Evolutionary conservation across 2,329 filamentous ascomycete species (phyloP), one percentile per base, ranked within the genome.

Genomic region (Plenodomus lindquistii): DNA sequence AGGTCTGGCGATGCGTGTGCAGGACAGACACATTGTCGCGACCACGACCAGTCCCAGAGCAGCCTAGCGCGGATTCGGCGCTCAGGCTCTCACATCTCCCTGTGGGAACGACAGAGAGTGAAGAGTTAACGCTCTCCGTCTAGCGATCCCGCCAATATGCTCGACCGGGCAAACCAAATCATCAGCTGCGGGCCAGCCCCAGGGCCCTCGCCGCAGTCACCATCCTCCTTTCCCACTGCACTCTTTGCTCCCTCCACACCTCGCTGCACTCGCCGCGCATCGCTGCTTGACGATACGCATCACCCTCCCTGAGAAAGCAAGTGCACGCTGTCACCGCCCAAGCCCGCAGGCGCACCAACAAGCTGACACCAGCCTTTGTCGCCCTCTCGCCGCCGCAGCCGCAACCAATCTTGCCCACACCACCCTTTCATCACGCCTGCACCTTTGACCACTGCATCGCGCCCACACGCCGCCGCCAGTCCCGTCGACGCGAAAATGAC

Each of bases 401-500:
- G 35, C 35, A 17, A 20, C 35, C 35, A 20, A 5, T 16, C 16
- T 20, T 9, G 7, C 16, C 16, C 16, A 4, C 6, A 5, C 8
- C 35, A 11, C 4, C 35, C 18, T 9, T 20, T 4, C 16, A 17
- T 16, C 16, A 9, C 35, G 6, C 6, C 27, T 31, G 27, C 35
- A 18, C 35, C 18, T 18, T 20, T 16, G 27, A 17, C 35, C 35
- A 18, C 35, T 37, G 16, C 35, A 18, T 37, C 35, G 35, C 18
- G 35, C 8, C 35, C 16, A 8, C 35, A 37, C 35, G 35, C 35
- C 35, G 35, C 35, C 18, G 34, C 34, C 34, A 7, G 9, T 4
- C 10, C 35, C 7, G 7, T 20, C 35, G 35, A 46, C 46, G 55
- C 57, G 43, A 70, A 64, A 60, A 71, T 71, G 67, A 59, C 69